Evolutionary conservation across 257 asterid species (phyloP), one percentile per base, ranked within the genome.

Genomic region (Rauvolfia tetraphylla): DNA sequence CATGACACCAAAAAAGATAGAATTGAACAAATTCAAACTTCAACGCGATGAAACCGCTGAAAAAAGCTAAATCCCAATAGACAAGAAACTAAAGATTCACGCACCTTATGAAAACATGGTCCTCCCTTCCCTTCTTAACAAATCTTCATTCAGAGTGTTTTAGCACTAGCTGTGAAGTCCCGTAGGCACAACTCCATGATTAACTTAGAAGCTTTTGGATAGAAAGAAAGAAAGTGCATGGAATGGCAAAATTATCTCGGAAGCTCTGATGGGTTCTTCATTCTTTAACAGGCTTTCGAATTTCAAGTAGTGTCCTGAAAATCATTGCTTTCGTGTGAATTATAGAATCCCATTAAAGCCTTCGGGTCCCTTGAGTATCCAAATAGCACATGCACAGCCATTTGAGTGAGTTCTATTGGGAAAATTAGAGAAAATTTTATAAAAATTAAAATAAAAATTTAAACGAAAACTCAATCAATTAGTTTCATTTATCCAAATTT

Each of bases 31-130:
- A 54, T 67, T 14, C 8, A 70, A 56, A 72, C 41, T 27, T 5
- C 25, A 73, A 41, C 29, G 65, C 15, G 59, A 71, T 23, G 69
- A 73, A 39, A 62, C 68, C 38, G 17, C 49, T 61, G 67, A 61
- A 27, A 65, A 78, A 71, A 78, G 78, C 34, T 31, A 69, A 69
- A 56, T 48, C 76, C 38, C 49, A 36, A n/a, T 54, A 13, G 80
- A 31, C 80, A 77, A 77, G 76, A 70, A 77, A 77, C 63, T 42
- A 29, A 71, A 68, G 75, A 68, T 76, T 76, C 80, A 68, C 72
- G 2, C 29, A 63, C 63, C 53, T 34, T 8, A 12, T 68, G 23
- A 71, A 29, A 36, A 15, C 23, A 14, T 9, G 46, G 58, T 12
- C 33, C 38, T 27, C 0, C 48, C 46, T 44, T 31, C 14, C n/a